Percentiles rank a stretch among this genome's conserved stretches.
Evolutionary conservation across 768 basidiomycete species (phyloP).

Genomic region (Agaricus sinodeliciosus): DNA sequence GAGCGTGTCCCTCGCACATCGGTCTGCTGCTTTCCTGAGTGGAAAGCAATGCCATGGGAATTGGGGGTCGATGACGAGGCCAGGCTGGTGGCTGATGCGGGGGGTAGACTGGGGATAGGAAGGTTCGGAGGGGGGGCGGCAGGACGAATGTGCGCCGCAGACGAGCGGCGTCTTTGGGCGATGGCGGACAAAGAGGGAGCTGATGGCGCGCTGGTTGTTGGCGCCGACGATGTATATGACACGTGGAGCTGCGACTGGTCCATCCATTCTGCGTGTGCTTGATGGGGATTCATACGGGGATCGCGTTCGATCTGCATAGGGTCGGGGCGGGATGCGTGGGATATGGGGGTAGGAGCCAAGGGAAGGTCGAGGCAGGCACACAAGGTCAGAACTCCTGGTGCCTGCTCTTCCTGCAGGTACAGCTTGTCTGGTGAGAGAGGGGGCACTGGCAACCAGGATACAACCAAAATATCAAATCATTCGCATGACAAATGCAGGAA

Average conservation of each 20-base stretch:
- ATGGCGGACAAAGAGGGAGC: conserved; percentile 20
- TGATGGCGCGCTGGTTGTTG: conserved; percentile 18
- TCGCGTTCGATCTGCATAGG: conserved; percentile 36
- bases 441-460: too few relatives aligned
- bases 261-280: conserved; percentile 28
- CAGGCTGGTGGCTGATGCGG: conserved; percentile 16
- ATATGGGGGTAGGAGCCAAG: conserved; percentile 1
- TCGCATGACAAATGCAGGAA: conserved; percentile 1
- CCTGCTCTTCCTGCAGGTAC: background rate
- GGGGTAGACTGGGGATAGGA: conserved; percentile 67
- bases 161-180: conserved; percentile 61
- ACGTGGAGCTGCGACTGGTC: conserved; percentile 23
- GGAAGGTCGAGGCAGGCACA: background rate
- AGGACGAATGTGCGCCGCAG: conserved; percentile 56
- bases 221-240: conserved; percentile 24
- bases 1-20: conserved; percentile 24
- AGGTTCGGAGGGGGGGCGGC: conserved; percentile 66
- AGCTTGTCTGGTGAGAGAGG: too few relatives aligned
- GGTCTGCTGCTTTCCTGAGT: conserved; percentile 19
- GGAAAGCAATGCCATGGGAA: conserved; percentile 18
- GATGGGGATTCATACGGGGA: conserved; percentile 23
- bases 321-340: background rate
- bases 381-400: background rate
- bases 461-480: background rate
- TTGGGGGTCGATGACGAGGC: conserved; percentile 17